Percentiles rank a stretch among this genome's conserved stretches.
These are phyloP conservation scores for Aquilaria malaccensis DNA, from an alignment of 345 rosid genomes.

Conservation along the genomic window DNA sequence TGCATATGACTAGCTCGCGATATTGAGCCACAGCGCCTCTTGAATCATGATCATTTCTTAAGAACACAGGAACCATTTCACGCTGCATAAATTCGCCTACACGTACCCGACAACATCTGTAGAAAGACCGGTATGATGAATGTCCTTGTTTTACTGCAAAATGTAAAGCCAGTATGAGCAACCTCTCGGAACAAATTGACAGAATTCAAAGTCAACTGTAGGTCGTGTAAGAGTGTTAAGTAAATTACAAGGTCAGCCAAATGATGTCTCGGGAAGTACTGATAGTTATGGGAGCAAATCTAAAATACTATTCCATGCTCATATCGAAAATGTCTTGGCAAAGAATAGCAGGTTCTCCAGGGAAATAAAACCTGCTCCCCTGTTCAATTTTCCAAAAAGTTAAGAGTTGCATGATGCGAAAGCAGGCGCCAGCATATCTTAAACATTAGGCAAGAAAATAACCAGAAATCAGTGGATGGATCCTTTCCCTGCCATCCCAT, in stretches of 20 bases:
- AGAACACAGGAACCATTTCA: too few relatives aligned
- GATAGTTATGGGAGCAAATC: background rate
- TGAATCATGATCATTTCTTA: too few relatives aligned
- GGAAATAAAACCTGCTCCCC: conserved; percentile 95
- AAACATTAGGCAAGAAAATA: conserved; percentile 5
- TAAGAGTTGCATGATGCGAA: background rate
- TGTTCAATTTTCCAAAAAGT: conserved; percentile 20
- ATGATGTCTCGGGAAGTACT: background rate
- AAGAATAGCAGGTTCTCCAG: conserved; percentile 88
- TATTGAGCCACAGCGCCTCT: too few relatives aligned
- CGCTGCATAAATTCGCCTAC: too few relatives aligned
- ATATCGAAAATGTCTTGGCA: conserved; percentile 77
- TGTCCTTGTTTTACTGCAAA: conserved; percentile 69
- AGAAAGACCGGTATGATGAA: conserved; percentile 67
- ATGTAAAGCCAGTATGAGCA: conserved; percentile 15
- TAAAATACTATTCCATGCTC: background rate
- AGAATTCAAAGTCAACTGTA: background rate
- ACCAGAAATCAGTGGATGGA: conserved; percentile 98
- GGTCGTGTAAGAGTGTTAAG: background rate
- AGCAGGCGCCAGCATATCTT: background rate
- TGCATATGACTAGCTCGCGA: too few relatives aligned
- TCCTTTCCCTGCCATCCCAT: conserved; percentile 99
- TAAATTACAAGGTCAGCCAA: background rate
- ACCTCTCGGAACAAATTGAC: background rate
- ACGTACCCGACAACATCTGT: conserved; percentile 77